Evolutionary conservation across 2,329 filamentous ascomycete genomes (phyloP), one percentile per base, ranked within the genome.

Genomic region (Fusarium brevicatenulatum): DNA sequence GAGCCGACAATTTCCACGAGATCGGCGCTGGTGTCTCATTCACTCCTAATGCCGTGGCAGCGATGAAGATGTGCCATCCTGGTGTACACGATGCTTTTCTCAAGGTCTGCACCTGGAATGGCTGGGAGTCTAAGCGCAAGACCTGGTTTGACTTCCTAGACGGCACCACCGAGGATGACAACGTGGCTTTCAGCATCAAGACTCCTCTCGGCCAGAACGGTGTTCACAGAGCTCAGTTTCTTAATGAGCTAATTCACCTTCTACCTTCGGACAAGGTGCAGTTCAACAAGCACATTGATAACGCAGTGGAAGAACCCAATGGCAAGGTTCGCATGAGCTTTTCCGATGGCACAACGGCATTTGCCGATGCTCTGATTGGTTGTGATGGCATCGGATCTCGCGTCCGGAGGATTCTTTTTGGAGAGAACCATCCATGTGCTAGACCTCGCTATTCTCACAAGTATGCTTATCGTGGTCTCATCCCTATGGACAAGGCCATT

Each of bases 361-460:
- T 77, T 12, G 81, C 83, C 8, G 82, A 83, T 32, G 82, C 79
- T 1, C 60, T 91, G 0, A 81, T 92, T 50, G 90, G 89, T 0
- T 91, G 89, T 71, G 91, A 92, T 77, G 91, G 91, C 0, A 91
- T 92, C 75, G 91, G 91, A 77, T 89, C 87, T 13, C 81, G 82
- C 21, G 84, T 87, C 2, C 80, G 89, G 4, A 77, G 85, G 36
- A 76, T 87, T 11, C 78, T 91, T 13, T 79, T 90, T 1, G 86
- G 86, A 0, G 74, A 81, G 2, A 74, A 80, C 21, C 65, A 79
- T 78, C 83, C 59, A 75, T 84, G 32, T 54, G 83, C 58, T 76
- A 86, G 2, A 73, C 82, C 80, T 1, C 67, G 76, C 0, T 91
- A 88, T 68, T 86, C 85, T 0, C 84, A 87, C 25, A 89, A 89